Evolutionary conservation across 805 yeast genomes (phyloP), one percentile per base, ranked within the genome.

Genomic region (Nakazawaea ernobii): DNA sequence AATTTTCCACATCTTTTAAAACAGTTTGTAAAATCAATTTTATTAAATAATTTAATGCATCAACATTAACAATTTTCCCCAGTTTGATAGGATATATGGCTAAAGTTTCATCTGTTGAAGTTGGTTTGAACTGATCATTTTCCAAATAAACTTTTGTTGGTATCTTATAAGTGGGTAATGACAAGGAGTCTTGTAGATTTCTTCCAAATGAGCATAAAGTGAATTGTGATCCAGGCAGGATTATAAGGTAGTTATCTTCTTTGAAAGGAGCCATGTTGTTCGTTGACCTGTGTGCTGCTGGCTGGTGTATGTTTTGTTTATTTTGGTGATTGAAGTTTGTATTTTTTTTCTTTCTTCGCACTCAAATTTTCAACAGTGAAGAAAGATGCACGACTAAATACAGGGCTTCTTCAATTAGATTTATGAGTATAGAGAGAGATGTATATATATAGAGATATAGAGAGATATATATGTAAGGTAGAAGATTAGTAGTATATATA

Each of bases 171-270:
- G 81, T 77, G 1, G 97, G 95, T 1, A 94, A 88, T 8, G 85
- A 67, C 52, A 87, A 73, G 1, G 86, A 71, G 45, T 78, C 83
- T 55, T 85, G 95, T 1, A 30, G 15, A 27, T 74, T 71, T 27
- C 91, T 69, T 2, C 97, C 97, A 60, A 86, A 82, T 54, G 85
- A 86, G 28, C 87, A 86, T 46, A 84, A 68, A 0, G 97, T 88
- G 46, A 75, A 68, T 45, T 68, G 70, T 2, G 95, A 84, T 28
- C 97, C 96, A 1, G 95, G 87, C 47, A 88, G 82, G 28, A 91
- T 76, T 28, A 91, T 76, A 69, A 66, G 47, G 36, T 55, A 62
- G 27, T 56, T 56, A 14, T 65, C 69, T 40, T 66, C 70, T 52
- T 59, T 62, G 35, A 59, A 64, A 8, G 69, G 69, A 20, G 67